phyloP scores from a whole-genome alignment of 164 flowering plant species.

The Berberis vulgaris region DNA sequence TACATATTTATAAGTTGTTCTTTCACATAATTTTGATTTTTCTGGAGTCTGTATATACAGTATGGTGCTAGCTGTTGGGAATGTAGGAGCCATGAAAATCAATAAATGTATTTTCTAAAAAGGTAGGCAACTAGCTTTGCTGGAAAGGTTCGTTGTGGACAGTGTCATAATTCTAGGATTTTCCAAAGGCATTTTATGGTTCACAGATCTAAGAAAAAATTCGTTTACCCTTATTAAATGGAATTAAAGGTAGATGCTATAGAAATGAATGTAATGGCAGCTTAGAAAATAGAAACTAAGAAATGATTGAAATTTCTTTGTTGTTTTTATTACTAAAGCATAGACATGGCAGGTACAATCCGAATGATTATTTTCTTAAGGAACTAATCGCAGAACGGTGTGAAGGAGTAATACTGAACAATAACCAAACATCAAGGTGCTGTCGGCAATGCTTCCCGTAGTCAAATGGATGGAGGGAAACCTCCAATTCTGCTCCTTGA shows the following conservation, averaged over 20 bases:
- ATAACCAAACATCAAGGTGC: constrained; percentile 23
- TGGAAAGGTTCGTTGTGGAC: too few relatives aligned
- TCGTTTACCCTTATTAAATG: background rate
- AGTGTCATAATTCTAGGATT: too few relatives aligned
- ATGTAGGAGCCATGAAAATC: too few relatives aligned
- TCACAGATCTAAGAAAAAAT: background rate
- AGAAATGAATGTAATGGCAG: background rate
- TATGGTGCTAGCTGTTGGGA: too few relatives aligned
- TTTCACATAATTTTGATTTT: too few relatives aligned
- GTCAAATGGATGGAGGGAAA: constrained; percentile 22
- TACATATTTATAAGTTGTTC: too few relatives aligned
- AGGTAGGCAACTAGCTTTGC: too few relatives aligned
- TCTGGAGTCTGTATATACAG: too few relatives aligned
- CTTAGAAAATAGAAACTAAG: background rate
- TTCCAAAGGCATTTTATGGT: background rate
- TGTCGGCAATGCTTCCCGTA: constrained; percentile 9
- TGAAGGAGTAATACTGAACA: constrained; percentile 71
- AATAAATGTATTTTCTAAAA: too few relatives aligned
- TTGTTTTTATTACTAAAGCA: background rate
- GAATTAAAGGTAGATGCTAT: too few relatives aligned
- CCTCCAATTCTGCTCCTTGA: constrained; percentile 60
- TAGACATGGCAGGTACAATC: constrained; percentile 49
- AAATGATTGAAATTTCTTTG: background rate
- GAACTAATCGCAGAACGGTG: constrained; percentile 88
- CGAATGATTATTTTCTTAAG: constrained; percentile 80